phyloP scores from a whole-genome alignment of 305 asterid genomes.

The Withania somnifera region DNA sequence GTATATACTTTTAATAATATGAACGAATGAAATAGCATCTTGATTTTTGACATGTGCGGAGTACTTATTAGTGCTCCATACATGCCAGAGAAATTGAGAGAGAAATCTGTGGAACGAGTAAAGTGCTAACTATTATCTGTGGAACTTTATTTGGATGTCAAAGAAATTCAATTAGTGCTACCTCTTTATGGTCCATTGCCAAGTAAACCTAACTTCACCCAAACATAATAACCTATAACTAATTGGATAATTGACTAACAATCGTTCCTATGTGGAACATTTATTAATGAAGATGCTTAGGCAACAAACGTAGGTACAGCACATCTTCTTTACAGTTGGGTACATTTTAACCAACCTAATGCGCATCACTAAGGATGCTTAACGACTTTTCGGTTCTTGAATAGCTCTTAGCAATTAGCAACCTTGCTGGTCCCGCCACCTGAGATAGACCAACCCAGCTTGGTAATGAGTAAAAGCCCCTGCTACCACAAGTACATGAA shows the following conservation, averaged over 20 bases:
- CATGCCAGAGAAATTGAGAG: too few relatives aligned
- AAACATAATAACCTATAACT: too few relatives aligned
- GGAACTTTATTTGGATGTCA: too few relatives aligned
- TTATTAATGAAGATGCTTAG: neutral
- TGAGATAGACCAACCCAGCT: constrained; percentile 78
- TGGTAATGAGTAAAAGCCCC: constrained; percentile 89
- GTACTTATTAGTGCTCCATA: too few relatives aligned
- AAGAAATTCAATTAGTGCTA: too few relatives aligned
- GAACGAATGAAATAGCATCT: too few relatives aligned
- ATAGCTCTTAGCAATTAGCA: constrained; percentile 62
- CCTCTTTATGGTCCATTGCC: too few relatives aligned
- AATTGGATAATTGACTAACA: neutral
- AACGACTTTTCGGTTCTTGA: neutral
- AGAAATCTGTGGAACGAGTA: too few relatives aligned
- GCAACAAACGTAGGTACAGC: neutral
- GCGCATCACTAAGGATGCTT: neutral
- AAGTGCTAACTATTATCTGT: too few relatives aligned
- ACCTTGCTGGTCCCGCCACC: constrained; percentile 86
- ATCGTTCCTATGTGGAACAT: neutral
- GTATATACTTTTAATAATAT: too few relatives aligned
- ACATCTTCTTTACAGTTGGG: neutral
- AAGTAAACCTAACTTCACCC: neutral
- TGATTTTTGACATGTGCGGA: too few relatives aligned
- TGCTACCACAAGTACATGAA: constrained; percentile 89
- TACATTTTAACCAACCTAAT: neutral